A percentile compares a stretch with the other conserved stretches of the same genome.
Evolutionary conservation across 2,329 filamentous ascomycete species (phyloP).

Genomic region (Cylindrodendrum hubeiense): DNA sequence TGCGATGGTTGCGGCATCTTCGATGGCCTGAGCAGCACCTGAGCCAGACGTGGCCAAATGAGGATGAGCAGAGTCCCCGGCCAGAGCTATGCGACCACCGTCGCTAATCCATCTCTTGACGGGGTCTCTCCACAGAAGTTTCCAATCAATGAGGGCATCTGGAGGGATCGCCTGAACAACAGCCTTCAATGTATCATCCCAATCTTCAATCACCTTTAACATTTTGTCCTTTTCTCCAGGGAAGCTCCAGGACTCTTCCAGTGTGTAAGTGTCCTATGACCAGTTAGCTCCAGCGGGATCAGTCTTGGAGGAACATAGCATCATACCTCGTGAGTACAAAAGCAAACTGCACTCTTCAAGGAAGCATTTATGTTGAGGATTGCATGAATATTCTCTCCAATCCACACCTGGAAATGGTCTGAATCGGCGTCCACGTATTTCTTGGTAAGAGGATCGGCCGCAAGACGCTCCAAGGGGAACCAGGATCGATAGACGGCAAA

Average conservation of each 20-base stretch:
- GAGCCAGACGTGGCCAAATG: not conserved
- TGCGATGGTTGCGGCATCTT: not conserved
- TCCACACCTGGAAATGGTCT: no score
- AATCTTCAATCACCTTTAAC: not conserved
- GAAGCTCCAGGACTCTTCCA: not conserved
- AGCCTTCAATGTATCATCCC: not conserved
- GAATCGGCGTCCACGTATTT: not conserved
- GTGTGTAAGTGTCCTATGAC: not conserved
- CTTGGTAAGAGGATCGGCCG: not conserved
- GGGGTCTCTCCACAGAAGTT: not conserved
- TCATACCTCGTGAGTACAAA: not conserved
- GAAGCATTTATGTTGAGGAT: no score
- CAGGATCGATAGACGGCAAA: not conserved
- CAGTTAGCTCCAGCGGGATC: not conserved
- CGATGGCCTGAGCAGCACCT: not conserved
- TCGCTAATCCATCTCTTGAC: not conserved
- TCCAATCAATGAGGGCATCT: not conserved
- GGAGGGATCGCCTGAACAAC: not conserved
- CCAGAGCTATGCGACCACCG: not conserved
- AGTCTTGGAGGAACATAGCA: not conserved
- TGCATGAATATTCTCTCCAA: no score
- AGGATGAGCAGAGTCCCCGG: not conserved
- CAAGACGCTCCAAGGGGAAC: not conserved
- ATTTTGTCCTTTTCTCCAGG: not conserved
- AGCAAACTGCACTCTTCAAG: not conserved